A percentile compares a stretch with the other conserved stretches of the same genome.
Conservation (phyloP, 225 moss, liverwort and hornwort genomes). For the Polytrichum formosum region DNA sequence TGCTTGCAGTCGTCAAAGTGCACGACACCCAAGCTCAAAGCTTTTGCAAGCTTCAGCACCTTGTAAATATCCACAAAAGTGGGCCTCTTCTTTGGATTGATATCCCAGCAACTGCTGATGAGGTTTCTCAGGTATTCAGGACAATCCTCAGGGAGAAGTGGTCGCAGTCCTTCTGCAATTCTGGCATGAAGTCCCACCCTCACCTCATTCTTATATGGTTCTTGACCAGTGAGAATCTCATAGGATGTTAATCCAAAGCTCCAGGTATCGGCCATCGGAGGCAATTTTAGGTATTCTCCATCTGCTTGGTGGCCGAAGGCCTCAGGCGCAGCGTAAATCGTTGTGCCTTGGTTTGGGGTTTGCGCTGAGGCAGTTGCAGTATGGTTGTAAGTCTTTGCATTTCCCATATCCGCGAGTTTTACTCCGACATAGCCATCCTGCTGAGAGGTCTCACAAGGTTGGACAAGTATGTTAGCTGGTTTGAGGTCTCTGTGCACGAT, state of each 20-base stretch:
- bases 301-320: background rate
- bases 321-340: conserved; percentile 7
- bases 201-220: background rate
- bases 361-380: background rate
- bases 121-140: background rate
- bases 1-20: too few relatives aligned
- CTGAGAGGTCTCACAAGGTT: background rate
- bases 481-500: conserved; percentile 11
- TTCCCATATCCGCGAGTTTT: conserved; percentile 6
- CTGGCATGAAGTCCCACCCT: background rate
- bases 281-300: too few relatives aligned
- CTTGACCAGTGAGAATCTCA: conserved; percentile 3
- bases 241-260: conserved; percentile 5
- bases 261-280: background rate
- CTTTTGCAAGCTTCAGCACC: background rate
- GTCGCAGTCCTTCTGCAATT: background rate
- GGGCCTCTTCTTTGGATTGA: background rate
- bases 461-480: conserved; percentile 2
- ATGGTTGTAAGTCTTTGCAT: background rate
- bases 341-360: background rate
- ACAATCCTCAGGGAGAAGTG: conserved; percentile 1
- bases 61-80: background rate
- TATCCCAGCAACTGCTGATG: conserved; percentile 2
- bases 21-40: too few relatives aligned
- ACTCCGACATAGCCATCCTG: background rate